A percentile compares a stretch with the other conserved stretches of the same genome.
These are phyloP conservation scores for Diddensiella santjacobensis DNA, from an alignment of 805 yeast species.

Conservation along the genomic window DNA sequence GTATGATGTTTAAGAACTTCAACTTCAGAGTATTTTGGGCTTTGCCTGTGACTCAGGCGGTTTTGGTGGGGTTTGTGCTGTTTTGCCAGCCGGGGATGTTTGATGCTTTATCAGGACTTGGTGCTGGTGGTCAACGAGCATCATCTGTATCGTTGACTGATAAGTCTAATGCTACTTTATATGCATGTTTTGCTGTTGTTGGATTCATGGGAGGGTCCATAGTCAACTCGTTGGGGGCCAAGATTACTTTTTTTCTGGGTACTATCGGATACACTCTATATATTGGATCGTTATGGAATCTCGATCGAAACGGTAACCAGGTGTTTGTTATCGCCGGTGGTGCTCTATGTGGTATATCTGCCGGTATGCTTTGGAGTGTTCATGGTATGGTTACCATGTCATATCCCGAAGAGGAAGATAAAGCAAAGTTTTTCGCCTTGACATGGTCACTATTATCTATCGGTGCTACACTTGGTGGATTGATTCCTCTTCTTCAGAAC, in stretches of 20 bases:
- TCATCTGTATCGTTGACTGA: slow-evolving; percentile 24
- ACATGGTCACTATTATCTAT: slow-evolving; percentile 55
- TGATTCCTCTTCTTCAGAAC: slow-evolving; percentile 50
- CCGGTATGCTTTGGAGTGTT: slow-evolving; percentile 52
- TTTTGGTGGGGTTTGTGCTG: slow-evolving; percentile 18
- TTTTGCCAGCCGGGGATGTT: slow-evolving; percentile 31
- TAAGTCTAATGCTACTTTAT: slow-evolving; percentile 29
- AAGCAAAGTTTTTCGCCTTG: slow-evolving; percentile 48
- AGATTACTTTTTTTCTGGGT: slow-evolving; percentile 40
- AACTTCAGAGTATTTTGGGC: slow-evolving; percentile 9
- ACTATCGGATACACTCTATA: slow-evolving; percentile 50
- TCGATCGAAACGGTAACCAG: slow-evolving; percentile 41
- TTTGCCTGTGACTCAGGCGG: slow-evolving; percentile 16
- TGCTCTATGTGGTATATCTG: slow-evolving; percentile 51
- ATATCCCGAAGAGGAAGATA: slow-evolving; percentile 48
- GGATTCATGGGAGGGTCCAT: slow-evolving; percentile 31
- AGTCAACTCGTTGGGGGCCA: slow-evolving; percentile 23
- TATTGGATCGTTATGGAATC: slow-evolving; percentile 46
- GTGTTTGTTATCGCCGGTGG: slow-evolving; percentile 53
- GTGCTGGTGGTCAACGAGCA: slow-evolving; percentile 32
- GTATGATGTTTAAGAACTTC: not conserved
- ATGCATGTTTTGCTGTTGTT: slow-evolving; percentile 28
- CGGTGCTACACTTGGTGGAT: slow-evolving; percentile 55
- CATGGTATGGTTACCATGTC: slow-evolving; percentile 52
- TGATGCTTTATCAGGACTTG: slow-evolving; percentile 30